Evolutionary conservation across 129 eudicot genomes (phyloP).

Genomic region (Rutidosis leptorrhynchoides): DNA sequence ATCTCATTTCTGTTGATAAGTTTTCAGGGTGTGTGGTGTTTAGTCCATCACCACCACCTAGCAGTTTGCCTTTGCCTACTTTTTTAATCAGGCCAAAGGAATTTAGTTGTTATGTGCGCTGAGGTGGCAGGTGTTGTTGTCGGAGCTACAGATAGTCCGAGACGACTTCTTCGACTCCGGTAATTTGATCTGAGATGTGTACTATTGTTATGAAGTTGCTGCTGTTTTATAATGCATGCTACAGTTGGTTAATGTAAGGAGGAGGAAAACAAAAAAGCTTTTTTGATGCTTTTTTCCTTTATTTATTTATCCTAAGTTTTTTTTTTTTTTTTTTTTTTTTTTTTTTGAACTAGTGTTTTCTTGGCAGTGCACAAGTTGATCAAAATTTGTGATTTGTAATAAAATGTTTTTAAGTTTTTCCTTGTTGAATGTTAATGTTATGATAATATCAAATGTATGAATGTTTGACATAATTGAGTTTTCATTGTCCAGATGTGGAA

Average conservation of each 20-base stretch:
- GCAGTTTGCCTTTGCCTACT: conserved; percentile 93
- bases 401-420: not conserved
- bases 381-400: conserved; percentile 27
- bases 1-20: conserved; percentile 22
- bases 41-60: conserved; percentile 79
- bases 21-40: conserved; percentile 50
- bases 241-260: conserved; percentile 22
- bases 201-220: not conserved
- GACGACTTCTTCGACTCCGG: conserved; percentile 60
- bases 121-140: conserved; percentile 43
- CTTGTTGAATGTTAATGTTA: not conserved
- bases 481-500: not conserved
- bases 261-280: conserved; percentile 9
- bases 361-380: conserved; percentile 30
- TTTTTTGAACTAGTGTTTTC: conserved; percentile 14
- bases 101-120: conserved; percentile 48
- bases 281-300: conserved; percentile 37
- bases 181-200: conserved; percentile 29
- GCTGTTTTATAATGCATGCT: too few relatives aligned
- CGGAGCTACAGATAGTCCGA: conserved; percentile 64
- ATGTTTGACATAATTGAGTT: not conserved
- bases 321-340: too few relatives aligned
- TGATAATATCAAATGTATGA: not conserved
- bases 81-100: conserved; percentile 70
- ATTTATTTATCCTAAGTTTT: too few relatives aligned